Conservation (phyloP, 2,329 filamentous ascomycete genomes). For the Coniella vitis region DNA sequence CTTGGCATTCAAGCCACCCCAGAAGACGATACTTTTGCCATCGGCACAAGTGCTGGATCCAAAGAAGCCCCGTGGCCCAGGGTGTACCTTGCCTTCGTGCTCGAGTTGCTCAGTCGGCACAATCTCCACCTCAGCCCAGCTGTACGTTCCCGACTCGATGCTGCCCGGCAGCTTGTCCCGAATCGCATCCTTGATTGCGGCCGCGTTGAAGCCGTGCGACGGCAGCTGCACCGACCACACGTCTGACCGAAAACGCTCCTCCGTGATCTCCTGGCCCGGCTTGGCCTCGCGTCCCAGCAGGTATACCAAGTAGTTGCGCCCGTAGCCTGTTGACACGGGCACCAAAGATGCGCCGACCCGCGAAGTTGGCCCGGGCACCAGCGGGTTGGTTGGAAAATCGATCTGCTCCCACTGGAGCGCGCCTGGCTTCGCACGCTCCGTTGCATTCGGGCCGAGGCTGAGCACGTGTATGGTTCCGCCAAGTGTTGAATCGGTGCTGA, state of each 20-base stretch:
- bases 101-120: slow-evolving; percentile 35
- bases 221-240: slow-evolving; percentile 48
- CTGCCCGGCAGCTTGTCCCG: slow-evolving; percentile 32
- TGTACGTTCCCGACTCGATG: slow-evolving; percentile 37
- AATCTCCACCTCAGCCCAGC: slow-evolving; percentile 45
- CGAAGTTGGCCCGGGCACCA: slow-evolving; percentile 33
- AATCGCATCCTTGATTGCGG: slow-evolving; percentile 43
- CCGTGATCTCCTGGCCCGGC: slow-evolving; percentile 14
- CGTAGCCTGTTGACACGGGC: slow-evolving; percentile 43
- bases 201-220: slow-evolving; percentile 36
- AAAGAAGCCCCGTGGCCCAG: slow-evolving; percentile 32
- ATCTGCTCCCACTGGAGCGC: slow-evolving; percentile 30
- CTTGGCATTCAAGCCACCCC: slow-evolving; percentile 42
- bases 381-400: slow-evolving; percentile 30
- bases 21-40: slow-evolving; percentile 41
- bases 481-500: slow-evolving; percentile 30
- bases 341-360: slow-evolving; percentile 37
- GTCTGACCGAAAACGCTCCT: slow-evolving; percentile 29
- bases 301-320: slow-evolving; percentile 44
- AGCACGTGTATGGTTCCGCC: slow-evolving; percentile 31
- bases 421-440: slow-evolving; percentile 25
- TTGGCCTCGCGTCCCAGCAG: slow-evolving; percentile 34
- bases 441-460: slow-evolving; percentile 24
- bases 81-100: slow-evolving; percentile 35
- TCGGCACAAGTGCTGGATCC: slow-evolving; percentile 35